phyloP scores from a whole-genome alignment of 495 filamentous ascomycete species.

The Tuber borchii region DNA sequence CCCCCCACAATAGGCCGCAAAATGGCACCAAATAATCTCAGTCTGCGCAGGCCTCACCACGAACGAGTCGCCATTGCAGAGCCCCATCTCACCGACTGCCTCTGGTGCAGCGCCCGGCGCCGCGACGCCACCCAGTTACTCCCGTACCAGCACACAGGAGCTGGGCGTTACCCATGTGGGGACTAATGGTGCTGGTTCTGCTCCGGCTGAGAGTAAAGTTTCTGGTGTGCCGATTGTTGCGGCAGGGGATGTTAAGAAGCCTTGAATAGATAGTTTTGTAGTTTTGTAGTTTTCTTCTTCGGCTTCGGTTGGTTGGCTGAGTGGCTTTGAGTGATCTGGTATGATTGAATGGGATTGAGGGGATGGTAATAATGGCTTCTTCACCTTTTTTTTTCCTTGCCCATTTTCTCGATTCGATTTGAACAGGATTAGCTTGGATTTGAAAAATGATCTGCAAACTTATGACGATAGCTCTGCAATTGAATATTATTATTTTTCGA shows the following conservation, averaged over 20 bases:
- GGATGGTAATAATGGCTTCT: neutral
- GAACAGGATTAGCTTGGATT: neutral
- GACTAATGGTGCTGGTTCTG: neutral
- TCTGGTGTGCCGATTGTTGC: neutral
- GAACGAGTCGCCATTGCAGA: constrained; percentile 30
- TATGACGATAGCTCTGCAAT: neutral
- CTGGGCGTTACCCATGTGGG: constrained; percentile 7
- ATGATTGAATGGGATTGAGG: neutral
- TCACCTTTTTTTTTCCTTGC: neutral
- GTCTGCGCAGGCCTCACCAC: constrained; percentile 34
- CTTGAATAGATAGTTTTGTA: neutral
- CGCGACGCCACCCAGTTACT: constrained; percentile 26
- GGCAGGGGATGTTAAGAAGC: neutral
- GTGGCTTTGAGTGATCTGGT: neutral
- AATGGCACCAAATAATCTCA: constrained; percentile 33
- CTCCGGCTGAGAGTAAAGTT: neutral
- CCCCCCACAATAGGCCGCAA: constrained; percentile 19
- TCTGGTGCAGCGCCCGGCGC: constrained; percentile 8
- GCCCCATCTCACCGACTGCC: constrained; percentile 21
- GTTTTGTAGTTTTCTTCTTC: neutral
- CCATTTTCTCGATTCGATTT: neutral
- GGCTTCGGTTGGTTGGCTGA: neutral
- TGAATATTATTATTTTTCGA: neutral
- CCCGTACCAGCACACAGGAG: constrained; percentile 25
- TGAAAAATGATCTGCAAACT: neutral